Conservation (phyloP, 352 stramenopile genomes). For the Pythium vanterpoolii region DNA sequence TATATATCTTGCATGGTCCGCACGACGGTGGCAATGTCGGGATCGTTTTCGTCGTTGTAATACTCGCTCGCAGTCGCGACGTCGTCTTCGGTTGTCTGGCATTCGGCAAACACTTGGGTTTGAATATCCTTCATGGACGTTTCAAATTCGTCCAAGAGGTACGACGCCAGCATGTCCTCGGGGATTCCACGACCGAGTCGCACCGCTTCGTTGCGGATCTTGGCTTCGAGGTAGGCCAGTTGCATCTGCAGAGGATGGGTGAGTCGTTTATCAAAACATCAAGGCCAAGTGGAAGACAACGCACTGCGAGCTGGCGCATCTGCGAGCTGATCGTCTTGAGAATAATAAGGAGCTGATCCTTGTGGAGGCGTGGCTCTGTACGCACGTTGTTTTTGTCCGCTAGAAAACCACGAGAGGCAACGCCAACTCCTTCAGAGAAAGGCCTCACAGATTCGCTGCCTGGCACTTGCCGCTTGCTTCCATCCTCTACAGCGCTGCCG, state of each 20-base stretch:
- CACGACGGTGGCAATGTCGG: slow-evolving; percentile 80
- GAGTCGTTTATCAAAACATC: not conserved
- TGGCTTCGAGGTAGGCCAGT: slow-evolving; percentile 81
- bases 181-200: slow-evolving; percentile 76
- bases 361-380: slow-evolving; percentile 80
- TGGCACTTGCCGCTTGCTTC: too few species aligned
- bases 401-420: slow-evolving; percentile 6
- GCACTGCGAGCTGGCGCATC: slow-evolving; percentile 86
- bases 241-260: slow-evolving; percentile 50
- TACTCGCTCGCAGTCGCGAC: slow-evolving; percentile 84
- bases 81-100: slow-evolving; percentile 85
- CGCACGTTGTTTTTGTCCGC: slow-evolving; percentile 58
- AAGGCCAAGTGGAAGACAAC: slow-evolving; percentile 16
- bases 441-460: too few species aligned
- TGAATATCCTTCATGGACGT: slow-evolving; percentile 89
- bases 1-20: slow-evolving; percentile 86
- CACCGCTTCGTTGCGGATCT: slow-evolving; percentile 85
- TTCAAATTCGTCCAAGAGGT: slow-evolving; percentile 88
- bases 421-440: not conserved
- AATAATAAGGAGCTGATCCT: slow-evolving; percentile 85
- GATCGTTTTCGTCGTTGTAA: slow-evolving; percentile 85
- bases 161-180: slow-evolving; percentile 82
- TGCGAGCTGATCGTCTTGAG: slow-evolving; percentile 86
- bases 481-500: too few species aligned
- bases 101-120: slow-evolving; percentile 85